These are phyloP conservation scores for Eutrema salsugineum DNA, from an alignment of 441 rosid genomes.

Conservation along the genomic window DNA sequence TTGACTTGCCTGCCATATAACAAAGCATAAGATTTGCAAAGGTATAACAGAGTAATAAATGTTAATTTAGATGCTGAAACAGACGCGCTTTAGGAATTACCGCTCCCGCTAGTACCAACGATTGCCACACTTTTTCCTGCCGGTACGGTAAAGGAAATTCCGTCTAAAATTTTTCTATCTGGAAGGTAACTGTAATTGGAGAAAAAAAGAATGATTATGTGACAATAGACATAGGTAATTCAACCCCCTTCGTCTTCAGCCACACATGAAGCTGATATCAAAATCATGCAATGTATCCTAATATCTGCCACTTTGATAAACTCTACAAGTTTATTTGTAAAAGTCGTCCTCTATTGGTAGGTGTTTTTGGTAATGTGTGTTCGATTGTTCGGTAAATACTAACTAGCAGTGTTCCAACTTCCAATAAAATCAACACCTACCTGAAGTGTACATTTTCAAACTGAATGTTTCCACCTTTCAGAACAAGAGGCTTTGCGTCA, in stretches of 20 bases:
- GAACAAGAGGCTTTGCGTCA: conserved; percentile 58
- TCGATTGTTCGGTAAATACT: not conserved
- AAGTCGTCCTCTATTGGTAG: not conserved
- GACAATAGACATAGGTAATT: conserved; percentile 22
- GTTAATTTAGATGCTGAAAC: not conserved
- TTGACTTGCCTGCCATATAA: conserved; percentile 81
- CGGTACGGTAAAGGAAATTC: conserved; percentile 79
- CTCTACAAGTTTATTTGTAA: not conserved
- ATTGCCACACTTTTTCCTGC: conserved; percentile 96
- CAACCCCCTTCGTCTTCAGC: not conserved
- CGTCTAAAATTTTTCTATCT: conserved; percentile 87
- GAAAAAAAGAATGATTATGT: conserved; percentile 17
- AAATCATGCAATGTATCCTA: not conserved
- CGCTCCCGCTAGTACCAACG: conserved; percentile 97
- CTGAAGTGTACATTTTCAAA: conserved; percentile 84
- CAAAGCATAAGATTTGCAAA: conserved; percentile 9
- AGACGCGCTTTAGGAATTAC: conserved; percentile 38
- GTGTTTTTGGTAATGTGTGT: not conserved
- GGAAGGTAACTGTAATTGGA: conserved; percentile 58
- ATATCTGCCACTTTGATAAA: not conserved
- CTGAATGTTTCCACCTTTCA: conserved; percentile 76
- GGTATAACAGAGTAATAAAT: not conserved
- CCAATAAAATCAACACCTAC: conserved; percentile 37
- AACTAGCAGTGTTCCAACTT: conserved; percentile 7
- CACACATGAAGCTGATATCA: conserved; percentile 8